These are phyloP conservation scores for Naganishia liquefaciens DNA, from an alignment of 1,284 basidiomycete species.

Conservation along the genomic window DNA sequence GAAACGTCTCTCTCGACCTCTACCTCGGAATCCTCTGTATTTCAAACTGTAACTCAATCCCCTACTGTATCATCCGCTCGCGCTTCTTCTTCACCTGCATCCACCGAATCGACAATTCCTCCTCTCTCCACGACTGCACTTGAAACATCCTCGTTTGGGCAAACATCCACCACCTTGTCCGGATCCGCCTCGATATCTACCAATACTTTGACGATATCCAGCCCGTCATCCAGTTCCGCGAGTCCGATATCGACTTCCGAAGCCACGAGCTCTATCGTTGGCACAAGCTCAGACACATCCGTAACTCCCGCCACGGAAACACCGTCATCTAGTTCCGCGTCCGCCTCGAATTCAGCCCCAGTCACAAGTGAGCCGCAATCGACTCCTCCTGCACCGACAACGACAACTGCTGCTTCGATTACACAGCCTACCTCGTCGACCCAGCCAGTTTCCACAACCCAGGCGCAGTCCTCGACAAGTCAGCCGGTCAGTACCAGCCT, in stretches of 20 bases:
- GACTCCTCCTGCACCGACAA: background rate
- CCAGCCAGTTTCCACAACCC: background rate
- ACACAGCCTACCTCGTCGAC: background rate
- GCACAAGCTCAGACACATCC: background rate
- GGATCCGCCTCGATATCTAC: background rate
- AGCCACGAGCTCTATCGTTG: background rate
- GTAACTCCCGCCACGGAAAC: background rate
- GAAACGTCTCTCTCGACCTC: too few species aligned
- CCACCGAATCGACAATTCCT: background rate
- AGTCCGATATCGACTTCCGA: background rate
- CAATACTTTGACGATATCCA: background rate
- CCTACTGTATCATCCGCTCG: background rate
- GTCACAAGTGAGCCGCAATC: background rate
- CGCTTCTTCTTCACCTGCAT: background rate
- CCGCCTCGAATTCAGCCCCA: background rate
- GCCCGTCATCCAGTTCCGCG: background rate
- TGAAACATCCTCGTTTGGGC: background rate
- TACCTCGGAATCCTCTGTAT: background rate
- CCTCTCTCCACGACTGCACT: background rate
- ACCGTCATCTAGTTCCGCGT: background rate
- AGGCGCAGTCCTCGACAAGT: background rate
- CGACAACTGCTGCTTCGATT: background rate
- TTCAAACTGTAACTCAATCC: background rate
- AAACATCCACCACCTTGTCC: background rate
- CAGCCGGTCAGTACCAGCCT: background rate